phyloP scores from a whole-genome alignment of 2,329 filamentous ascomycete genomes.

The Coleophoma cylindrospora region DNA sequence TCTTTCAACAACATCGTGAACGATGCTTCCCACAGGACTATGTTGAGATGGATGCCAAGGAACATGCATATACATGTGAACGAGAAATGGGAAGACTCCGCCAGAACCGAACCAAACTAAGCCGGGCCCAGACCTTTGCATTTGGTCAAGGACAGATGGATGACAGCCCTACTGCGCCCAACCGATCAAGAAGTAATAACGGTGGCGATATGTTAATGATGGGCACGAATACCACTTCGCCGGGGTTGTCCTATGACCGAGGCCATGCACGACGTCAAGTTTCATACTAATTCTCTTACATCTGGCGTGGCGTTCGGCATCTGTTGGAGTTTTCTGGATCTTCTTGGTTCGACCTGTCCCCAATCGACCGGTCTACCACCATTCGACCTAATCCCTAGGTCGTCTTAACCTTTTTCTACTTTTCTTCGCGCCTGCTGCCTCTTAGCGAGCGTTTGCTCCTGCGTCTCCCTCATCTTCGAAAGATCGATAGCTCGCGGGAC shows the following conservation, averaged over 20 bases:
- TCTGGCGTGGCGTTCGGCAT: constrained; percentile 18
- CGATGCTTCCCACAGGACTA: constrained; percentile 94
- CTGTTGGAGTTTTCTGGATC: constrained; percentile 16
- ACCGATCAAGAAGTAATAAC: constrained; percentile 16
- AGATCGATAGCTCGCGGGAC: constrained; percentile 7
- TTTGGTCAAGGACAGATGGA: constrained; percentile 68
- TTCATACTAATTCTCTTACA: constrained; percentile 46
- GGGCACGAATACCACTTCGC: constrained; percentile 33
- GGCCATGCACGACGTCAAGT: constrained; percentile 55
- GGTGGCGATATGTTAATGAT: constrained; percentile 31
- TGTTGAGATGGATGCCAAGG: constrained; percentile 90
- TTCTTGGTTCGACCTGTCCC: neutral
- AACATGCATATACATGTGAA: constrained; percentile 90
- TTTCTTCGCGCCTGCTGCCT: neutral
- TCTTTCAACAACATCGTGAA: constrained; percentile 73
- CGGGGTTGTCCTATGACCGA: constrained; percentile 43
- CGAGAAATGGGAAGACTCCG: constrained; percentile 91
- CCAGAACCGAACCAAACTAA: constrained; percentile 75
- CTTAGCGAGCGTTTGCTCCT: neutral
- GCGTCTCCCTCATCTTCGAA: constrained; percentile 13
- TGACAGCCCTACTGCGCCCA: constrained; percentile 51
- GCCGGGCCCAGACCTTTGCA: constrained; percentile 88
- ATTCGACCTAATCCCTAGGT: neutral
- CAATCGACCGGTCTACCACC: neutral
- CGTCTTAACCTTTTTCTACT: constrained; percentile 2